phyloP scores from a whole-genome alignment of 2,329 filamentous ascomycete species.

The Scedosporium minutisporum region DNA sequence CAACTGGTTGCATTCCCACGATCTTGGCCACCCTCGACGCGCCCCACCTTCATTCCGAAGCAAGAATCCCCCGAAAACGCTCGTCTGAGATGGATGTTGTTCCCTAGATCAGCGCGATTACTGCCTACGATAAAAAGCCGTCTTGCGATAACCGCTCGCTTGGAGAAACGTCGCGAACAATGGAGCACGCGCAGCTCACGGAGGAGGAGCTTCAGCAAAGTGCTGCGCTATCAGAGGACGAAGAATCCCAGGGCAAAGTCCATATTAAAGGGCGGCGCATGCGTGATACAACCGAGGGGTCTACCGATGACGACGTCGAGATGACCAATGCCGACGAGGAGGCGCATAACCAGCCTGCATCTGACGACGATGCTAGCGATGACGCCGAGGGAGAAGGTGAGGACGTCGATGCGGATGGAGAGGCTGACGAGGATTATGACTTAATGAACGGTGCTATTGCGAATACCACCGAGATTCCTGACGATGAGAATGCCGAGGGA shows the following conservation, averaged over 20 bases:
- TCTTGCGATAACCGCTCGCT: not conserved
- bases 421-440: slow-evolving; percentile 26
- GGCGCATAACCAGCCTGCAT: slow-evolving; percentile 9
- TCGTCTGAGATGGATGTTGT: not conserved
- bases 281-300: slow-evolving; percentile 25
- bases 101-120: not conserved
- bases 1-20: not conserved
- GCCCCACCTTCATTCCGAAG: not conserved
- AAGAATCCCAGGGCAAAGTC: slow-evolving; percentile 21
- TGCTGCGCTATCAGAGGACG: slow-evolving; percentile 40
- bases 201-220: slow-evolving; percentile 50
- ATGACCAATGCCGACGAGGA: slow-evolving; percentile 22
- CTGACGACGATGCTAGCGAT: slow-evolving; percentile 13
- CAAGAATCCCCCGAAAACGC: not conserved
- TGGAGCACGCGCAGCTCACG: slow-evolving; percentile 21
- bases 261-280: not conserved
- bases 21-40: not conserved
- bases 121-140: not conserved
- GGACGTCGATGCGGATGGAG: slow-evolving; percentile 32
- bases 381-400: slow-evolving; percentile 28
- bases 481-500: slow-evolving; percentile 18
- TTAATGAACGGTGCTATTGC: slow-evolving; percentile 12
- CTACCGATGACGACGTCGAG: slow-evolving; percentile 35
- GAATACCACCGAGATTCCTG: not conserved
- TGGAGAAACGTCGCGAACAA: slow-evolving; percentile 1